Evolutionary conservation across 1,139 yeast genomes (phyloP).

Genomic region (Candida tetrigidarum): DNA sequence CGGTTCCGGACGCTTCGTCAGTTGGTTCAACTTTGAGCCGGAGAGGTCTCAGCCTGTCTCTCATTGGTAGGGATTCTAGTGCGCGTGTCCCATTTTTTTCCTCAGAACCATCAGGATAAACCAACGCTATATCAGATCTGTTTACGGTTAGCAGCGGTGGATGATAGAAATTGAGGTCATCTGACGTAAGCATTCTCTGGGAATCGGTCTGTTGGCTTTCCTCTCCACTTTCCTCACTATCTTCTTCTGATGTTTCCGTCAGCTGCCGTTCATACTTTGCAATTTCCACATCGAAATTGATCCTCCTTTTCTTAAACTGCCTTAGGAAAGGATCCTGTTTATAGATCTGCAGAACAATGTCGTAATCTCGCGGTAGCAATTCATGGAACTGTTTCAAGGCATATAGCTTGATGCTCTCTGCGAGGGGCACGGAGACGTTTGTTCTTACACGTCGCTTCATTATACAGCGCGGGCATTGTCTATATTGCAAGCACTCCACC

Average conservation of each 20-base stretch:
- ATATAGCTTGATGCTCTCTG: not conserved
- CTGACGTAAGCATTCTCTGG: not conserved
- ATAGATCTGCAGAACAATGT: not conserved
- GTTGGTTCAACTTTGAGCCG: not conserved
- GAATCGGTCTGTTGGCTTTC: not conserved
- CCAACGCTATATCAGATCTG: not conserved
- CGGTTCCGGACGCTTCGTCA: not conserved
- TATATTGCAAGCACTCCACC: not conserved
- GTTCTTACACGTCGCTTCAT: conserved; percentile 1
- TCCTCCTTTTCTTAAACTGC: not conserved
- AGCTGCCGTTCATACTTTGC: not conserved
- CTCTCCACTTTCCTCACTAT: not conserved
- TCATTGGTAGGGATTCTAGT: not conserved
- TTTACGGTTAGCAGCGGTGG: not conserved
- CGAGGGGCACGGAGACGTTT: not conserved
- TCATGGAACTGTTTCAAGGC: conserved; percentile 3
- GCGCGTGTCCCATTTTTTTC: not conserved
- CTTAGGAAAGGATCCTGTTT: not conserved
- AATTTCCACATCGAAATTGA: not conserved
- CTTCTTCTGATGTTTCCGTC: not conserved
- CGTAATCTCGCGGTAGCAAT: not conserved
- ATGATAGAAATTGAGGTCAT: not conserved
- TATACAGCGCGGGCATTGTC: conserved; percentile 4
- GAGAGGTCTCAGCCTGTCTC: not conserved
- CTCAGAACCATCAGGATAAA: not conserved